Evolutionary conservation across 2,329 filamentous ascomycete species (phyloP), one percentile per base, ranked within the genome.

Genomic region (Diaporthe velutina): DNA sequence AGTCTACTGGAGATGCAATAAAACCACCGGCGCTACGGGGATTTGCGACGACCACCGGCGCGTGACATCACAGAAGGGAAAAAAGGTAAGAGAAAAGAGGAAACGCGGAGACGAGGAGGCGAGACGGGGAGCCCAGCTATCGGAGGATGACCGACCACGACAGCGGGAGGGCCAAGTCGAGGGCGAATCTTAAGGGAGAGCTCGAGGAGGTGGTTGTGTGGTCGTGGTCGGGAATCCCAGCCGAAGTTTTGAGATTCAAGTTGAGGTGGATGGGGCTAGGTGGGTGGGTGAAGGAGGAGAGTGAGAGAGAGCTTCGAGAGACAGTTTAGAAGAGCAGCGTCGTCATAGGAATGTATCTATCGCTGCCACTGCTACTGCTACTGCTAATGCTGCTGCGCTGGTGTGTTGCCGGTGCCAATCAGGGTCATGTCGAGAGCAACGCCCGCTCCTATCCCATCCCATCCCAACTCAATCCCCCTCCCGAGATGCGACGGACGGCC

Each of bases 1-100:
- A 38, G 30, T n/a, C n/a, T n/a, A 35, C 33, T 68, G 50, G 42
- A 45, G 40, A 45, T 48, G 72, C 54, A 58, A 48, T 60, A 57
- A 55, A 70, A 48, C 64, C 33, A 30, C 50, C 61, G 71, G 38
- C 72, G 64, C 72, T 73, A 73, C 61, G 52, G 73, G 45, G 38
- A 58, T 60, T 50, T 73, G 38, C 40, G 66, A 60, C 42, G 33
- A 12, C 55, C 40, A 35, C 42, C 61, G 28, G 70, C 38, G 42
- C 61, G 42, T 70, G 72, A 40, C 52, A 70, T 73, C 50, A 70
- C 61, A 58, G 38, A 48, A 68, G n/a, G n/a, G n/a, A n/a, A n/a
- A n/a, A n/a, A n/a, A n/a, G n/a, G 30, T 12, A 60, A 67, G 28
- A 68, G 42, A 61, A 57, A 52, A 50, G 50, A 70, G 42, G n/a